Percentiles rank a stretch among this genome's conserved stretches.
These are phyloP conservation scores for Rhodotorula sp. DNA, from an alignment of 1,284 basidiomycete genomes.

Conservation along the genomic window DNA sequence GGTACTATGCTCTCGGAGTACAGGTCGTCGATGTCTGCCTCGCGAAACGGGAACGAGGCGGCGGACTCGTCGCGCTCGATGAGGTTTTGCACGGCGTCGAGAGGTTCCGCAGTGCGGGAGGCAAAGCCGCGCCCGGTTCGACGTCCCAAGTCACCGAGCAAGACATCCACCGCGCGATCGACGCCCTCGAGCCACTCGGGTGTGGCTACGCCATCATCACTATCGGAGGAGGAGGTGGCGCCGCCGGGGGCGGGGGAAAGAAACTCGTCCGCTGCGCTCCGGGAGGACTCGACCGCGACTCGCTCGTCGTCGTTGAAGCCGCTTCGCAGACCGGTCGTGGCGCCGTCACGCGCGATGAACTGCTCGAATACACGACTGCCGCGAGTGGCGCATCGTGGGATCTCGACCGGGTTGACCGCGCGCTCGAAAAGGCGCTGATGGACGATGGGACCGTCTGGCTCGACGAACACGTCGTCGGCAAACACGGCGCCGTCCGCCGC, in stretches of 20 bases:
- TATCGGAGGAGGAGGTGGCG: constrained; percentile 49
- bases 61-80: constrained; percentile 83
- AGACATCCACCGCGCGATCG: constrained; percentile 81
- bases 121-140: constrained; percentile 1
- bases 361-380: constrained; percentile 49
- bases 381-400: constrained; percentile 70
- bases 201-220: constrained; percentile 82
- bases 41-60: constrained; percentile 79
- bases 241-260: constrained; percentile 2
- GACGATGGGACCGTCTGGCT: constrained; percentile 92
- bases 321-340: constrained; percentile 62
- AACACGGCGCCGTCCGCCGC: constrained; percentile 49
- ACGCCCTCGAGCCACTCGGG: constrained; percentile 79
- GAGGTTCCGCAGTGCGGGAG: constrained; percentile 64
- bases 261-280: constrained; percentile 50
- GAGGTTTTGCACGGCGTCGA: constrained; percentile 78
- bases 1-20: constrained; percentile 92
- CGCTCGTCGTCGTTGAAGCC: constrained; percentile 48
- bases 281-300: constrained; percentile 50
- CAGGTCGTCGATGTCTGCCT: constrained; percentile 97
- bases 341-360: constrained; percentile 55
- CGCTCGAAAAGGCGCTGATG: constrained; percentile 83
- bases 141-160: constrained; percentile 62
- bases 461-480: constrained; percentile 68
- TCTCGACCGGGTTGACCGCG: constrained; percentile 67